These are phyloP conservation scores for Malus sieversii DNA, from an alignment of 306 rosid genomes.

Conservation along the genomic window DNA sequence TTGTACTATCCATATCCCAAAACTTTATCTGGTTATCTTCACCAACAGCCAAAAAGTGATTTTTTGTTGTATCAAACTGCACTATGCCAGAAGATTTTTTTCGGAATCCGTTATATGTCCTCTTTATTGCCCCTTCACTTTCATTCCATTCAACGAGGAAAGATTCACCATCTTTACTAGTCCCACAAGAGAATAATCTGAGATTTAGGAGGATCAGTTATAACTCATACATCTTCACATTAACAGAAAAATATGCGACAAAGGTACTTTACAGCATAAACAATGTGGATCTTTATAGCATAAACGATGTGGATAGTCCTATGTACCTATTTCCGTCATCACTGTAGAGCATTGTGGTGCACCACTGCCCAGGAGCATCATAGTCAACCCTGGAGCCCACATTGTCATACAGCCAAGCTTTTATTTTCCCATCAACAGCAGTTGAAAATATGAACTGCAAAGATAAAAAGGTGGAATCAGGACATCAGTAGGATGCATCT, in stretches of 20 bases:
- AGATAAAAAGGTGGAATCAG: background rate
- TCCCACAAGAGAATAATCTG: conserved; percentile 72
- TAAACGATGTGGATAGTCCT: background rate
- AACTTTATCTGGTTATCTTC: conserved; percentile 59
- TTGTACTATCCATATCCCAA: conserved; percentile 64
- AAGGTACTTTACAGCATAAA: background rate
- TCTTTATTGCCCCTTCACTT: conserved; percentile 67
- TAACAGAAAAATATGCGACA: background rate
- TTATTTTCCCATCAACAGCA: conserved; percentile 66
- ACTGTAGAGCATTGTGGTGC: conserved; percentile 64
- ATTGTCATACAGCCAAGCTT: conserved; percentile 65
- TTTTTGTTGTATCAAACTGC: conserved; percentile 65
- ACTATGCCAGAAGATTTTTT: conserved; percentile 54
- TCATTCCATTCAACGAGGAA: conserved; percentile 72
- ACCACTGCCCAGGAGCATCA: conserved; percentile 68
- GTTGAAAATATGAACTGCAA: conserved; percentile 71
- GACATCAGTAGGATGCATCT: background rate
- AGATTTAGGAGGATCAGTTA: background rate
- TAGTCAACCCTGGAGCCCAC: conserved; percentile 68
- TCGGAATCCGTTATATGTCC: conserved; percentile 56
- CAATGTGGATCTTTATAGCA: background rate
- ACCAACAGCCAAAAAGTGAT: conserved; percentile 69
- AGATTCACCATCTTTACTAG: conserved; percentile 68
- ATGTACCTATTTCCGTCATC: conserved; percentile 63
- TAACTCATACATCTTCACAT: background rate